These are phyloP conservation scores for Malassezia globosa DNA, from an alignment of 1,284 basidiomycete species.

Conservation along the genomic window DNA sequence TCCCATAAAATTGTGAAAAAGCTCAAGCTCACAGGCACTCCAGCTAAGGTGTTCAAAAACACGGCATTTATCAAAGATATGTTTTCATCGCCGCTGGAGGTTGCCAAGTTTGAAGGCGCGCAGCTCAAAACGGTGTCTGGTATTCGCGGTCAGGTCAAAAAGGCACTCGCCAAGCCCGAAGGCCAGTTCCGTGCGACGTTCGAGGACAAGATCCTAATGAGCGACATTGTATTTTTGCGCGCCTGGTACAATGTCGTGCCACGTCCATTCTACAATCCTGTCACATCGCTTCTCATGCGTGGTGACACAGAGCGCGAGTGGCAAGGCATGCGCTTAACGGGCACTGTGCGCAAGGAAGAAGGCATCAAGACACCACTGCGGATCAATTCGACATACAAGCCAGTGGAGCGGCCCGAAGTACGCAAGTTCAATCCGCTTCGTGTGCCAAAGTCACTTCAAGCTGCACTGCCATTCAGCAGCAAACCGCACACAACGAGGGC, in stretches of 20 bases:
- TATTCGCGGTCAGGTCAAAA: slow-evolving; percentile 91
- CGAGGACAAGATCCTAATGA: slow-evolving; percentile 94
- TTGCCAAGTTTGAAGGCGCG: slow-evolving; percentile 96
- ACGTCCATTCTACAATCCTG: slow-evolving; percentile 90
- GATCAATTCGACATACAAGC: slow-evolving; percentile 77
- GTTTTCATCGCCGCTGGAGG: slow-evolving; percentile 83
- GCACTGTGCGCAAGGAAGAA: slow-evolving; percentile 74
- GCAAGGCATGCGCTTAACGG: slow-evolving; percentile 83
- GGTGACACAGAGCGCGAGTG: slow-evolving; percentile 53
- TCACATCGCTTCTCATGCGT: slow-evolving; percentile 65
- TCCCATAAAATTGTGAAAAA: slow-evolving; percentile 93
- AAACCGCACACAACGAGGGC: slow-evolving; percentile 76
- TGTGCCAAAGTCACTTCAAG: slow-evolving; percentile 77
- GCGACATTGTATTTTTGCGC: slow-evolving; percentile 86
- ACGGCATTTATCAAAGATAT: slow-evolving; percentile 97
- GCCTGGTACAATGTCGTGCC: slow-evolving; percentile 96
- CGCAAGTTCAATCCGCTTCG: slow-evolving; percentile 85
- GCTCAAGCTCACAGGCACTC: slow-evolving; percentile 85
- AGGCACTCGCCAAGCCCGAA: slow-evolving; percentile 81
- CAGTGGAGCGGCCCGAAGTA: slow-evolving; percentile 53
- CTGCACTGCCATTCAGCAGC: slow-evolving; percentile 75
- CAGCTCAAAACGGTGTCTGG: slow-evolving; percentile 89
- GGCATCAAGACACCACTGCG: slow-evolving; percentile 66
- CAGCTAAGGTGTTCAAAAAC: slow-evolving; percentile 97
- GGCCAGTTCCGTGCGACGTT: slow-evolving; percentile 92